Evolutionary conservation across 345 rosid genomes (phyloP), one percentile per base, ranked within the genome.

Genomic region (Excoecaria agallocha): DNA sequence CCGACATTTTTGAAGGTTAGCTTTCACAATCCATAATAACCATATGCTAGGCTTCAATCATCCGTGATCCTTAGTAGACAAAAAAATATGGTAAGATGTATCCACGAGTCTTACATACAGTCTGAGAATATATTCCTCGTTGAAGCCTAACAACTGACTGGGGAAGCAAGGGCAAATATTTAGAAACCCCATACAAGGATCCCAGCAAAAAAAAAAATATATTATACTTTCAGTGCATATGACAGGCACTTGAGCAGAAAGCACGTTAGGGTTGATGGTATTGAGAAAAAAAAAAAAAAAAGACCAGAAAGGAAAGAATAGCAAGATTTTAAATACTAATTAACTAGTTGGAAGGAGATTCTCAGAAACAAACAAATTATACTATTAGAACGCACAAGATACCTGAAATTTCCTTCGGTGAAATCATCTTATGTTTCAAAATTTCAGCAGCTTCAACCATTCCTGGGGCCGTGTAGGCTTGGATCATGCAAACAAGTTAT

Each of bases 391-490:
- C n/a, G 70, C 0, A 19, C 37, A 15, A 58, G 15, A 77, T 77
- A 87, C 85, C 83, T 79, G 81, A 78, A 73, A 48, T 79, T 48
- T 82, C 79, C 76, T 81, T 70, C 59, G 59, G 65, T 45, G 77
- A 57, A 62, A 80, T 71, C 80, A 89, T 83, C 78, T 75, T 85
- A 17, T 73, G 84, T 79, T 88, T 87, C 76, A 93, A 81, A 70
- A 77, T 80, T 76, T 80, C 73, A 68, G 87, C 96, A 69, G 81
- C 85, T 73, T 90, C 91, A 41, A 58, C 68, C 88, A 93, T 85
- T 73, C 94, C 94, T 52, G 85, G 87, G 19, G 87, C 82, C n/a
- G 77, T 82, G 83, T 90, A 90, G 39, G 88, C 87, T 79, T 30
- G 91, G 72, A 89, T 83, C 96, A 91, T 85, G 13, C 17, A 56